Evolutionary conservation across 306 rosid genomes (phyloP).

Genomic region (Luffa acutangula): DNA sequence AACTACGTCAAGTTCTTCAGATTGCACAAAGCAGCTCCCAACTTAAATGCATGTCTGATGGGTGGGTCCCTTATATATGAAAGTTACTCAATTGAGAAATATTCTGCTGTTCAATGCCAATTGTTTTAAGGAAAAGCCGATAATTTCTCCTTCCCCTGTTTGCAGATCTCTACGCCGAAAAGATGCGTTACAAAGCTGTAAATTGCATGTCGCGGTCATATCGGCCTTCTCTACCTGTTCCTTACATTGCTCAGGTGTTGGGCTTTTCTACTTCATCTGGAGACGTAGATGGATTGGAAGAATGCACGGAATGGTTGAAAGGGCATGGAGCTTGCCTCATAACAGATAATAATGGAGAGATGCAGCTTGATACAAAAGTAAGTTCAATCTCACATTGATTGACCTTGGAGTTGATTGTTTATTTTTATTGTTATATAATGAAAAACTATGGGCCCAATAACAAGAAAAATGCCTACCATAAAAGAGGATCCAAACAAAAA

Average conservation of each 20-base stretch:
- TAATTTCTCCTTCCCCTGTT: not conserved
- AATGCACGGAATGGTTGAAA: conserved; percentile 92
- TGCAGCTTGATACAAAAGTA: conserved; percentile 77
- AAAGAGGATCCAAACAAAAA: not conserved
- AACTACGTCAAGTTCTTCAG: conserved; percentile 79
- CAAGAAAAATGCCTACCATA: not conserved
- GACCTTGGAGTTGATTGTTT: not conserved
- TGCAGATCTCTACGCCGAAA: conserved; percentile 82
- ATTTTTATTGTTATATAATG: not conserved
- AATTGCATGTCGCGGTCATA: conserved; percentile 91
- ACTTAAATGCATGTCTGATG: conserved; percentile 81
- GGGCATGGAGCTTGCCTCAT: conserved; percentile 66
- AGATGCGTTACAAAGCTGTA: conserved; percentile 89
- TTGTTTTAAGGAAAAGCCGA: not conserved
- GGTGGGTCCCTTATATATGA: conserved; percentile 35
- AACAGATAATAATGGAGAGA: conserved; percentile 55
- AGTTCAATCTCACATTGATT: conserved; percentile 16
- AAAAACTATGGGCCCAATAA: not conserved
- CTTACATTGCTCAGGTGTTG: conserved; percentile 71
- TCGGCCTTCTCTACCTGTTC: conserved; percentile 80
- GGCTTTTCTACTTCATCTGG: conserved; percentile 40
- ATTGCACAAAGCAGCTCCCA: conserved; percentile 81
- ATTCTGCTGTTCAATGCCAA: not conserved
- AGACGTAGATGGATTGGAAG: conserved; percentile 54
- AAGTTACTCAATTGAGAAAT: not conserved